These are phyloP conservation scores for Linderniella brevidens DNA, from an alignment of 257 asterid species.

Conservation along the genomic window DNA sequence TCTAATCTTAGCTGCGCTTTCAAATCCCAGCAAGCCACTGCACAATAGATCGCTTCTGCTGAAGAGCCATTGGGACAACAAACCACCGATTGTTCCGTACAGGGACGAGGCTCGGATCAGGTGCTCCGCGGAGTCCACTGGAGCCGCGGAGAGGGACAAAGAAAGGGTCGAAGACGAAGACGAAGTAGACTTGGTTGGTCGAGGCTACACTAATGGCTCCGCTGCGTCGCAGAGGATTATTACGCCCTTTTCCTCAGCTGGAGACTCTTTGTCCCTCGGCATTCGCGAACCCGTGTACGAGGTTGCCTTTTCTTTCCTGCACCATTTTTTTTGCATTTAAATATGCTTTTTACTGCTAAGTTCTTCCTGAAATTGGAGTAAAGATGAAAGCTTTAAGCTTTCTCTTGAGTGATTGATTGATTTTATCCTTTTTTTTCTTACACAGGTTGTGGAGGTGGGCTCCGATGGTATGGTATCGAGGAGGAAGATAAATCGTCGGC, in stretches of 20 bases:
- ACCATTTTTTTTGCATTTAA: slow-evolving; percentile 1
- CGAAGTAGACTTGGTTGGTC: slow-evolving; percentile 21
- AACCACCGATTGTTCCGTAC: slow-evolving; percentile 17
- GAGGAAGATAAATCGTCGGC: slow-evolving; percentile 67
- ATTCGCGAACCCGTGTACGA: slow-evolving; percentile 88
- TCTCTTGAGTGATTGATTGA: too few relatives aligned
- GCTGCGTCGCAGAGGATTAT: slow-evolving; percentile 27
- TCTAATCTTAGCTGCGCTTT: slow-evolving; percentile 24
- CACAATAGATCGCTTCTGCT: slow-evolving; percentile 20
- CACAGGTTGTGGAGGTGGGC: slow-evolving; percentile 77
- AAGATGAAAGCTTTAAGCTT: too few relatives aligned
- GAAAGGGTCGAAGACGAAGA: slow-evolving; percentile 26
- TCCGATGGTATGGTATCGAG: slow-evolving; percentile 69
- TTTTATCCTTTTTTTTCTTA: neutral
- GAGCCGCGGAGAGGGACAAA: slow-evolving; percentile 16
- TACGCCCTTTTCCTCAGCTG: slow-evolving; percentile 13
- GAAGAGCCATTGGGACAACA: slow-evolving; percentile 30
- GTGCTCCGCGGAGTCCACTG: slow-evolving; percentile 39
- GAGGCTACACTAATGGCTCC: slow-evolving; percentile 28
- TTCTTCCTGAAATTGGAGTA: slow-evolving; percentile 4
- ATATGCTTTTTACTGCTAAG: neutral
- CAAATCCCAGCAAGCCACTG: slow-evolving; percentile 21
- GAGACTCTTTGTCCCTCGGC: slow-evolving; percentile 70
- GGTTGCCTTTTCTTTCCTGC: slow-evolving; percentile 27
- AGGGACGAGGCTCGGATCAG: slow-evolving; percentile 20